Evolutionary conservation across 371 early-diverging fungal genomes (phyloP).

Genomic region (Batrachochytrium dendrobatidis): DNA sequence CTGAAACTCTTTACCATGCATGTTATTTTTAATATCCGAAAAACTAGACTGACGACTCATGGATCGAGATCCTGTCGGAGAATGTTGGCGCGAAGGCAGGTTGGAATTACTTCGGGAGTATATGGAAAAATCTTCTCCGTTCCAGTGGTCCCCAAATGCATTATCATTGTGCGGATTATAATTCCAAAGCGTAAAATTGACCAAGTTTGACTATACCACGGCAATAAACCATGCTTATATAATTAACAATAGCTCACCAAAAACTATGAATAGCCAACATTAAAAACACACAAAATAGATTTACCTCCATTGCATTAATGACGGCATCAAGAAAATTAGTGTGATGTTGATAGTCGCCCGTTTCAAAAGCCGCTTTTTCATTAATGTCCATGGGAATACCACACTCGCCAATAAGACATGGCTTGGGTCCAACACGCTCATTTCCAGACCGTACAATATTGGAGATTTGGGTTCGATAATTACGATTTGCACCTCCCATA

Average conservation of each 20-base stretch:
- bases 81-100: background rate
- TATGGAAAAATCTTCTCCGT: constrained; percentile 82
- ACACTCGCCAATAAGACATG: constrained; percentile 67
- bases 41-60: background rate
- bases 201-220: constrained; percentile 42
- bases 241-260: background rate
- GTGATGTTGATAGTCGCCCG: constrained; percentile 63
- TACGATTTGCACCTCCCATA: constrained; percentile 59
- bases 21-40: background rate
- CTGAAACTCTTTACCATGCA: too few relatives aligned
- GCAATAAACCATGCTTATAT: background rate
- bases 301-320: constrained; percentile 59
- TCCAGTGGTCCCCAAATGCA: constrained; percentile 67
- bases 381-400: constrained; percentile 86
- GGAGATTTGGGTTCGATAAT: constrained; percentile 65
- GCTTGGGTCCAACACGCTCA: constrained; percentile 55
- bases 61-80: background rate
- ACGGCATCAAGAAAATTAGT: constrained; percentile 66
- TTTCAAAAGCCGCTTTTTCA: constrained; percentile 53
- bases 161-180: constrained; percentile 75
- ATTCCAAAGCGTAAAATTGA: constrained; percentile 79
- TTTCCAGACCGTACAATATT: constrained; percentile 58
- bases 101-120: constrained; percentile 34
- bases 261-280: background rate
- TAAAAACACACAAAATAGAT: too few relatives aligned